phyloP scores from a whole-genome alignment of 2,329 filamentous ascomycete species.

The Trichoderma guizhouense region DNA sequence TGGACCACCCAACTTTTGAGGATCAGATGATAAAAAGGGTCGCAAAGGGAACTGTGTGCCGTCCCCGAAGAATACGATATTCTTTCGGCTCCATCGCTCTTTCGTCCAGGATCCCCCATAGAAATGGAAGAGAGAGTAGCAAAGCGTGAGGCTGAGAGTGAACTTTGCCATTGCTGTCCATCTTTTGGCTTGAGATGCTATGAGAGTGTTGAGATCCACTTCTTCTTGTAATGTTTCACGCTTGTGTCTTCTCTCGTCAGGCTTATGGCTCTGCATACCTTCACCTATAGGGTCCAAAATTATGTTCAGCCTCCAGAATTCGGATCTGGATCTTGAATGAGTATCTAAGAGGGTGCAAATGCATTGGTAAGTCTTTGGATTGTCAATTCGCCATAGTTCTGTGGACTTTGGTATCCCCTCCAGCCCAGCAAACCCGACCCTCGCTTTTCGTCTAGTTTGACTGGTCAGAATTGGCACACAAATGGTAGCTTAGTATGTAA shows the following conservation, averaged over 20 bases:
- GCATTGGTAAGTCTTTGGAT: not conserved
- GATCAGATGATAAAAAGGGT: not conserved
- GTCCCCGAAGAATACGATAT: not conserved
- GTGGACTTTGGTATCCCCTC: not conserved
- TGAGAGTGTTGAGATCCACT: not conserved
- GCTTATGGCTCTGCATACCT: not conserved
- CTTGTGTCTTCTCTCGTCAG: not conserved
- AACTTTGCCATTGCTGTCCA: not conserved
- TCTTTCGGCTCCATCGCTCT: not conserved
- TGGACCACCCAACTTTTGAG: not conserved
- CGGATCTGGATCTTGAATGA: not conserved
- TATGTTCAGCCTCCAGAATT: not conserved
- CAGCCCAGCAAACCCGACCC: not conserved
- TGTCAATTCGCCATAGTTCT: not conserved
- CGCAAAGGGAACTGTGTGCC: not conserved
- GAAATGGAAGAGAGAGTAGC: not conserved
- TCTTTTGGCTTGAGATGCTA: not conserved
- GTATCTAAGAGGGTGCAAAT: not conserved
- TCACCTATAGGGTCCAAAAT: not conserved
- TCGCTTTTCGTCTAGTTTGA: not conserved
- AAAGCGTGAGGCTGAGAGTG: not conserved
- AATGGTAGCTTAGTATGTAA: not conserved
- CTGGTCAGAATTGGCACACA: not conserved
- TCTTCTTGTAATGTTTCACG: not conserved
- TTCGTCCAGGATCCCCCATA: not conserved